Evolutionary conservation across 1,139 yeast genomes (phyloP), one percentile per base, ranked within the genome.

Genomic region (Pichia sp.): DNA sequence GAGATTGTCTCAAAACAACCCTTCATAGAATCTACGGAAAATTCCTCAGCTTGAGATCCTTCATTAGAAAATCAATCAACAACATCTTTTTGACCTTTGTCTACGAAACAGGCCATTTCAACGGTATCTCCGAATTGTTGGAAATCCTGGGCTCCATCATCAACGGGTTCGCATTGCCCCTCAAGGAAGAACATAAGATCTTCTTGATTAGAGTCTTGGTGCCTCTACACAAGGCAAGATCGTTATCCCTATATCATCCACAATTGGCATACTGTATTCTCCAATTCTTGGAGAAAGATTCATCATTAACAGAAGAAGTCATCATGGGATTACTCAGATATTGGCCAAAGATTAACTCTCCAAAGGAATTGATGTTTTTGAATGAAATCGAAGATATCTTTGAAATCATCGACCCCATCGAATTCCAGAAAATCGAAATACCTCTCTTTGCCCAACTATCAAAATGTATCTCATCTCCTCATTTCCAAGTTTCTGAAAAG

Each of bases 271-370:
- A 93, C 68, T 93, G 99, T 70, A 87, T 94, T 47, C 96, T 94
- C 15, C 99, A 93, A 69, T 93, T 93, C 67, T 73, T 93, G 60
- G 99, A 93, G 60, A 93, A 93, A 67, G 99, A 93, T 65, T 95
- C 96, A 1, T 59, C 79, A 14, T 74, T 93, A 59, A 93, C 98
- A 1, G 98, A 91, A 66, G 98, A 91, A 65, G 98, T 93, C 22
- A 81, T 93, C 31, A 84, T 89, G 88, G 97, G 97, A 2, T 72
- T 93, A 49, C 71, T 93, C 59, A 79, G 96, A 61, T 94, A 83
- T 69, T 93, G 99, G 99, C 99, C 99, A 44, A 94, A 94, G 67
- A 85, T 88, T 47, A 90, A 90, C 62, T 83, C 95, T 38, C 95
- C 97, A 19, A 93, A 93, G 65, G 99, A 94, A 68, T 90, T 94